Conservation (phyloP, 768 basidiomycete genomes). For the Suillus fuscotomentosus region DNA sequence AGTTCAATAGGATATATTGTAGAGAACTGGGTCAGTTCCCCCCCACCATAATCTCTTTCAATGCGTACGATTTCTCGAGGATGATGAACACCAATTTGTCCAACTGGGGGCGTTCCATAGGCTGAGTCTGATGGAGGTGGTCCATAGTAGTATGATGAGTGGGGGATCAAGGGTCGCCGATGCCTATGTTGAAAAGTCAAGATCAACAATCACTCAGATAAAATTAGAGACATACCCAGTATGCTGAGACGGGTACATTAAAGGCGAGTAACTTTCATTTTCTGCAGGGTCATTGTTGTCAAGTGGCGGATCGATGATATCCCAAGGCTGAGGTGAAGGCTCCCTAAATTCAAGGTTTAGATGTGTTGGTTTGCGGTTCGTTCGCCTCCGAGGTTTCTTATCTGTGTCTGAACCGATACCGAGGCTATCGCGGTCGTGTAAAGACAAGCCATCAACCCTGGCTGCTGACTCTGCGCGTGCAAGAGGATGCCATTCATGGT, state of each 20-base stretch:
- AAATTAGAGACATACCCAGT: slow-evolving; percentile 37
- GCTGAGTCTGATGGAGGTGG: slow-evolving; percentile 76
- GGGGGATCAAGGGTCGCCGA: slow-evolving; percentile 57
- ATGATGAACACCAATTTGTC: slow-evolving; percentile 84
- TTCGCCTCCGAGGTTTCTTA: slow-evolving; percentile 31
- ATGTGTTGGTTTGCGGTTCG: slow-evolving; percentile 37
- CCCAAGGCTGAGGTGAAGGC: slow-evolving; percentile 68
- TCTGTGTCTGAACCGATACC: slow-evolving; percentile 12
- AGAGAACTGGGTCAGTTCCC: slow-evolving; percentile 89
- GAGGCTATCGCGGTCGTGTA: slow-evolving; percentile 12
- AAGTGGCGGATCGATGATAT: slow-evolving; percentile 49
- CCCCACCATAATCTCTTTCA: slow-evolving; percentile 89
- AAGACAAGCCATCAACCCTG: slow-evolving; percentile 16
- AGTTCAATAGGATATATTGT: slow-evolving; percentile 89
- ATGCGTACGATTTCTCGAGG: slow-evolving; percentile 91
- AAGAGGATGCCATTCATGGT: slow-evolving; percentile 26
- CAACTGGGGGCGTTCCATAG: slow-evolving; percentile 77
- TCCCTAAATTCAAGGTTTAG: slow-evolving; percentile 49
- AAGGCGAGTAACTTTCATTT: slow-evolving; percentile 43
- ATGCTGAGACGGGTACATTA: slow-evolving; percentile 44
- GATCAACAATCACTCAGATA: slow-evolving; percentile 3
- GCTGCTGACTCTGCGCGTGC: slow-evolving; percentile 8
- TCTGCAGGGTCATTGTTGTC: slow-evolving; percentile 30
- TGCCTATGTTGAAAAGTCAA: slow-evolving; percentile 28
- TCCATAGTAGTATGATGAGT: slow-evolving; percentile 83